Evolutionary conservation across 768 basidiomycete genomes (phyloP), one percentile per base, ranked within the genome.

Genomic region (Amanita pallidorosea): DNA sequence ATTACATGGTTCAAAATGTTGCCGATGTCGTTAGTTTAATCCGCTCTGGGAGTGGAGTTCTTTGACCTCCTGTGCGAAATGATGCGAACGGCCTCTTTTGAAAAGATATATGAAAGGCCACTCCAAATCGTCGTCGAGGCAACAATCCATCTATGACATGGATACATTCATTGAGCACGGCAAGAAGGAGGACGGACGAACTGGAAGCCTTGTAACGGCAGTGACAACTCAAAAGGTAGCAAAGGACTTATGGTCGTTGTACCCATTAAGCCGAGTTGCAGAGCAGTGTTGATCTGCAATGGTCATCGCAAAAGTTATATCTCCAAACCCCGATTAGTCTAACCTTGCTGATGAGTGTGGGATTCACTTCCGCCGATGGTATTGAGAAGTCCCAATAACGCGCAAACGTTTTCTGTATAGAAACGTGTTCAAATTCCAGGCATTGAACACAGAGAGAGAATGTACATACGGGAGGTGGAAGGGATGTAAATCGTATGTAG

Each of bases 371-470:
- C 1, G 92, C 95, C 1, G 93, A 95, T 1, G 96, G 92, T 46
- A 96, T 81, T 8, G 88, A 88, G 55, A 96, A 90, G 63, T 97
- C 89, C 89, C 94, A 99, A 67, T 98, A 99, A 31, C 96, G 80
- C 22, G 70, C 63, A 61, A 91, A 85, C 0, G 93, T 96, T 90
- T 90, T 89, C 88, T 94, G 64, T 13, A 5, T 17, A 18, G 15
- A 46, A 4, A 4, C 9, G 37, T 4, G n/a, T 18, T 49, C 48
- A 49, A 25, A 18, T 15, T 49, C 36, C 27, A 41, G 17, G 13
- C 3, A 11, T 36, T n/a, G n/a, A 15, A 27, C 11, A 29, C 17
- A 27, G 22, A 22, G 53, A 36, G 47, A 12, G 5, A 43, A 42
- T n/a, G n/a, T 25, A 67, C 88, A 46, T 66, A 93, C 94, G 4